Percentiles rank a stretch among this genome's conserved stretches.
These are phyloP conservation scores for Ilex aquifolium DNA, from an alignment of 257 asterid genomes.

Conservation along the genomic window DNA sequence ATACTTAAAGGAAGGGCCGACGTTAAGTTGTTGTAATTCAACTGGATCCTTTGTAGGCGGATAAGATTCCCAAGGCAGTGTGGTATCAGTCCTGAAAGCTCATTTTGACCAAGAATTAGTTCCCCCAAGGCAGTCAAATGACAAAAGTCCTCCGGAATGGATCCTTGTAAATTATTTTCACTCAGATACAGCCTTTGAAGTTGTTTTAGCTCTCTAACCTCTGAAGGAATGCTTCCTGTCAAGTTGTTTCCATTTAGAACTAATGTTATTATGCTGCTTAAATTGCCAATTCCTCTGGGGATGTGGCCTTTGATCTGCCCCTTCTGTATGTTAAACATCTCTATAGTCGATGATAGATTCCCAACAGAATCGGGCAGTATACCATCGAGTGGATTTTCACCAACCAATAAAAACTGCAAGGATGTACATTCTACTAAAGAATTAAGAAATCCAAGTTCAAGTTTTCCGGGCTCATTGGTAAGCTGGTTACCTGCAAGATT, in stretches of 20 bases:
- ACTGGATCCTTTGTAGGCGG: constrained; percentile 19
- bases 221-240: constrained; percentile 25
- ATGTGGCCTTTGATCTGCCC: constrained; percentile 23
- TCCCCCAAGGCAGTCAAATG: constrained; percentile 22
- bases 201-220: constrained; percentile 20
- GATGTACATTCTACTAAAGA: constrained; percentile 28
- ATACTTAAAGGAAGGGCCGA: constrained; percentile 30
- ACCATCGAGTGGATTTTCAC: constrained; percentile 23
- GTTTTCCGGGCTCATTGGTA: constrained; percentile 7
- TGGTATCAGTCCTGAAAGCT: constrained; percentile 27
- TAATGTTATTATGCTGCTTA: constrained; percentile 26
- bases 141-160: constrained; percentile 25
- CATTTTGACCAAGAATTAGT: constrained; percentile 17
- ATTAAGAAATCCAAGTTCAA: constrained; percentile 23
- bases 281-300: constrained; percentile 32
- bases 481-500: constrained; percentile 24
- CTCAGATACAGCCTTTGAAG: constrained; percentile 21
- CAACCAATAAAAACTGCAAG: constrained; percentile 20
- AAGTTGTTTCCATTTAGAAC: constrained; percentile 22
- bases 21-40: constrained; percentile 26
- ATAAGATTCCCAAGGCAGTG: constrained; percentile 27
- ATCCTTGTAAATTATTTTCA: constrained; percentile 23
- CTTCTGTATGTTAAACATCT: constrained; percentile 23
- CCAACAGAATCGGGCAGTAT: constrained; percentile 26
- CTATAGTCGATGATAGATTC: constrained; percentile 25